A percentile compares a stretch with the other conserved stretches of the same genome.
Conservation (phyloP, 331 rosid species). For the Acacia concinna region DNA sequence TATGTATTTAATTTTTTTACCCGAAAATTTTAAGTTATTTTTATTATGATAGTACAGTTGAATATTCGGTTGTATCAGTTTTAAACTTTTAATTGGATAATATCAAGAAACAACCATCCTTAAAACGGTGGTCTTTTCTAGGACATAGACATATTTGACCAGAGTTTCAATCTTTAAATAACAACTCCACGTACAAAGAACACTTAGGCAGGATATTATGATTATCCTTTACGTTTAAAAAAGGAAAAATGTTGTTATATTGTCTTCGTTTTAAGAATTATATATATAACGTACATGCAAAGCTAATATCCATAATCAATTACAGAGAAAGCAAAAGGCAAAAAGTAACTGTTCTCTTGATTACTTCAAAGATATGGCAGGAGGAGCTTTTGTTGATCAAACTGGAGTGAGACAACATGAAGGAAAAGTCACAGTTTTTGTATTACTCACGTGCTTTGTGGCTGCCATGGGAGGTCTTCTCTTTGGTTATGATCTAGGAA, state of each 20-base stretch:
- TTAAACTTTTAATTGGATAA: neutral
- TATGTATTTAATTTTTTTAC: no score
- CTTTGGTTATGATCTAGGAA: conserved; percentile 13
- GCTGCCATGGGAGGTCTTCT: conserved; percentile 11
- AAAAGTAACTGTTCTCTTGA: neutral
- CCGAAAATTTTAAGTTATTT: neutral
- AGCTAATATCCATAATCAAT: neutral
- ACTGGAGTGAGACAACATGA: neutral
- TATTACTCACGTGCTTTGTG: neutral
- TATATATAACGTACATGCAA: neutral
- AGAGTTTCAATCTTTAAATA: neutral
- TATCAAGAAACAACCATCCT: neutral
- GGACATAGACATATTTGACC: neutral
- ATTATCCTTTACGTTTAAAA: neutral
- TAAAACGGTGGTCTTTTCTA: neutral
- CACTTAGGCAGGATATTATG: neutral
- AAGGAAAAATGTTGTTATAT: neutral
- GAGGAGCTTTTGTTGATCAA: conserved; percentile 9
- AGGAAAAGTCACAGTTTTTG: neutral
- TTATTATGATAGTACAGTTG: neutral
- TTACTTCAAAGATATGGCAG: neutral
- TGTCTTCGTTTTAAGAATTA: neutral
- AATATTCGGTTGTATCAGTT: neutral
- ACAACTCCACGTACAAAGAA: neutral
- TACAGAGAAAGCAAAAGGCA: neutral